Base-by-base conservation (phyloP, 2,329 filamentous ascomycete species). In the Paraconiothyrium sp. region DNA sequence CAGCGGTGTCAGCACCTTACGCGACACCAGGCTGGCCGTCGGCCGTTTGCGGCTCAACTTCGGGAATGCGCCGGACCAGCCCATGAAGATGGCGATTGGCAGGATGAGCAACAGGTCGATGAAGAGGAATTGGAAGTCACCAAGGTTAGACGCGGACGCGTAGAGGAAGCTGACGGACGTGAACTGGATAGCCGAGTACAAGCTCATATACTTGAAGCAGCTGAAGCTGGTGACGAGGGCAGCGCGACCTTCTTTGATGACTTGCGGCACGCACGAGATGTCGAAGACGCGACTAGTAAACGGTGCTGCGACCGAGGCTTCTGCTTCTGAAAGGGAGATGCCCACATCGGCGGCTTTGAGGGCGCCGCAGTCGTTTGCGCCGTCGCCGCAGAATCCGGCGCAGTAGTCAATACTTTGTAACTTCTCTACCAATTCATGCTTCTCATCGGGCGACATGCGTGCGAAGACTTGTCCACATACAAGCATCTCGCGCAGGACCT, bases 171-270 rank as follows among this genome's bases (percentile, higher is more conserved):
- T 97, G 73, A 99, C 96, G 0, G 92, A 93, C 8, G 93, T 97
- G 82, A 99, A 99, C 78, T 99, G 95, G 67, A 99, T 99, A n/a
- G 95, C 94, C 2, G 94, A 98, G 83, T 99, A 99, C 67, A 99
- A 81, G 71, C 92, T 96, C 96, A 99, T 99, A 81, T 97, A 99
- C 83, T 98, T 99, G 86, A 99, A 99, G 82, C 95, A 99, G 82
- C 92, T 96, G 82, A 99, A 99, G 79, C 93, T 97, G 13, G 95
- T 99, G n/a, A 98, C 94, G 37, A 99, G 85, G 37, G 96, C 92
- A 22, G 94, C 94, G 65, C 96, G 89, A 22, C 95, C 95, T 83
- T 99, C 95, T 67, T 93, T 79, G 66, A 99, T 98, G 66, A 99
- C 90, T 72, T 94, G 90, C 8, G 94, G 91, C 4, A 99, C 94